Percentiles rank a stretch among this genome's conserved stretches.
Evolutionary conservation across 2,329 filamentous ascomycete genomes (phyloP).

Genomic region (Claviceps sp.): DNA sequence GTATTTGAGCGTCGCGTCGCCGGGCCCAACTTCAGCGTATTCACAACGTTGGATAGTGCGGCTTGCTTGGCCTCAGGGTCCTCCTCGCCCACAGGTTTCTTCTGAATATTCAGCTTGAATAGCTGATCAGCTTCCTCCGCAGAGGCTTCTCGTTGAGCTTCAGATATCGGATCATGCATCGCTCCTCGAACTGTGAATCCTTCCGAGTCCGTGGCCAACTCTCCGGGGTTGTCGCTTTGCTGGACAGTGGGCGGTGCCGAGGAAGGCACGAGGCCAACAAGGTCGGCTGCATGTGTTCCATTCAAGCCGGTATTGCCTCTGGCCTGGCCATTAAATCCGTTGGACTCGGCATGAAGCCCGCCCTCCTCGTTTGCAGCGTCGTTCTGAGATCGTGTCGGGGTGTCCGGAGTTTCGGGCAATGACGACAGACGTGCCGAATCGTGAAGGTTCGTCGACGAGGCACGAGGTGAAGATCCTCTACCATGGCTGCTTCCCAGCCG

Average conservation of each 20-base stretch:
- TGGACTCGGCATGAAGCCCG: constrained; percentile 29
- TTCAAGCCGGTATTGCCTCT: constrained; percentile 28
- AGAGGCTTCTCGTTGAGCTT: constrained; percentile 51
- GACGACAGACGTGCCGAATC: constrained; percentile 42
- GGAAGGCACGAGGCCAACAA: constrained; percentile 38
- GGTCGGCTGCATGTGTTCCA: constrained; percentile 31
- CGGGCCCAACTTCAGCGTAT: constrained; percentile 52
- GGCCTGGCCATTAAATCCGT: constrained; percentile 26
- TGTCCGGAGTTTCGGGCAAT: constrained; percentile 41
- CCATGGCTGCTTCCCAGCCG: constrained; percentile 53
- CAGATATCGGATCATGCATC: constrained; percentile 52
- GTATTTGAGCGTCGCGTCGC: constrained; percentile 62
- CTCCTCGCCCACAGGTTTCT: constrained; percentile 64
- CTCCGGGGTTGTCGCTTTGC: constrained; percentile 20
- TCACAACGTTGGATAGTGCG: constrained; percentile 62
- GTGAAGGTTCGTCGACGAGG: constrained; percentile 45
- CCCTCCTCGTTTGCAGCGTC: constrained; percentile 10
- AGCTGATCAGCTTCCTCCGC: constrained; percentile 48
- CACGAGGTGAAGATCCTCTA: constrained; percentile 38
- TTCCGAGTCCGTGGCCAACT: constrained; percentile 50
- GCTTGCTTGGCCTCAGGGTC: constrained; percentile 61
- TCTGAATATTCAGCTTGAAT: constrained; percentile 70
- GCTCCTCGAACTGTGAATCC: constrained; percentile 62
- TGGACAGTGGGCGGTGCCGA: constrained; percentile 37
- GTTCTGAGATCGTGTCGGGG: constrained; percentile 17